Base-by-base conservation (phyloP, 2,329 filamentous ascomycete genomes). In the Monosporascus cannonballus region DNA sequence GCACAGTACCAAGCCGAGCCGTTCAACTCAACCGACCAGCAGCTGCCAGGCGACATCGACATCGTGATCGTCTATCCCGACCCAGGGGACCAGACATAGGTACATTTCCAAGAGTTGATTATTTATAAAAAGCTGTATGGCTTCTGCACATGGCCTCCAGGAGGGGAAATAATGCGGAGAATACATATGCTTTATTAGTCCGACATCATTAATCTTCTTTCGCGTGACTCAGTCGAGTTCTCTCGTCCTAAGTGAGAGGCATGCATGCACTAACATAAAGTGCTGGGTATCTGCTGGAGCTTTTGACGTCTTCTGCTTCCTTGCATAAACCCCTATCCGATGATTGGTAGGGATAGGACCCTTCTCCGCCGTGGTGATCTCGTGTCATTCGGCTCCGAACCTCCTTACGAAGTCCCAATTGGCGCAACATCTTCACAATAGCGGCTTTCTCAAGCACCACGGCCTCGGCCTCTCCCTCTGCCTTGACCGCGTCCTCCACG, bases 401-500 rank as follows among this genome's bases (percentile, higher is more conserved):
- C 39, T 42, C 39, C 18, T 20, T 20, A 18, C 24, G 18, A 6
- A 42, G 20, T 42, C 18, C 11, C 11, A 42, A 42, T 15, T 36
- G 44, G 17, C 18, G 11, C 15, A 47, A n/a, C 34, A 36, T 37
- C 45, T 18, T 22, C 39, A 27, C 46, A 20, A 5, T 8, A 42
- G 36, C 30, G 30, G 22, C 36, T 38, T 36, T 24, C 45, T 68
- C 64, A 68, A 37, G 64, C 65, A 52, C 71, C 67, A 18, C 72
- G 66, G 34, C 73, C 71, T 55, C 72, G 64, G 25, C 73, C 70
- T 25, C 73, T 63, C 53, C 78, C 78, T 55, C 73, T 62, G n/a
- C 77, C 75, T 50, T 73, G 72, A 24, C 76, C 74, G 22, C 83
- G 77, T 39, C 79, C 75, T 17, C 80, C 77, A 27, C 78, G 73